Base-by-base conservation (phyloP, 495 filamentous ascomycete genomes). In the Penicillium robsamsonii region DNA sequence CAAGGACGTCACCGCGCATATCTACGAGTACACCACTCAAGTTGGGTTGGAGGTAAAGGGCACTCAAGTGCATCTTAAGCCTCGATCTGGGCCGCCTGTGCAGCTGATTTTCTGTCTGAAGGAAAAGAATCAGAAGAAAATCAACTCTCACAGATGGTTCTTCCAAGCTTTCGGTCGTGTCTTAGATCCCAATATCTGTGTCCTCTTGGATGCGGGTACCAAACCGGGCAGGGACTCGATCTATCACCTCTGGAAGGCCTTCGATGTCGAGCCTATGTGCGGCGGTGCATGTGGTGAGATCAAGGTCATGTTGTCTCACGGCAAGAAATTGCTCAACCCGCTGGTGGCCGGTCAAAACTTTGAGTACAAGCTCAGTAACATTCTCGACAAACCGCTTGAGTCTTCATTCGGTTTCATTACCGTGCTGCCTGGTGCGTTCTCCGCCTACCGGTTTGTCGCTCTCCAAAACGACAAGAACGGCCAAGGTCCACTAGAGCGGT, bases 81-180 rank as follows among this genome's bases (percentile, higher is more conserved):
- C 86, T 5, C 84, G 81, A 50, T 78, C 83, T 37, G 87, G 86
- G 25, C 86, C 88, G 48, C 92, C 93, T 0, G 89, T 97, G 11
- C 95, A 99, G 73, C 88, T 99, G 82, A 84, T 99, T 0, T 99
- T 99, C 79, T 99, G 95, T 68, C 71, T 99, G 59, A 99, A 99
- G 79, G 95, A 99, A 71, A 96, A 97, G 80, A 99, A 99, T 67
- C 92, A 96, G 79, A 99, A 99, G 79, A 99, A 99, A 78, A 97
- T 99, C 81, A 99, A 99, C 68, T 97, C 93, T 2, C 95, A 99
- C 68, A 79, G 95, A 62, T 99, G 95, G 95, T 97, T 97, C 77
- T 97, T 99, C 83, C 88, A 96, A 66, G 95, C 93, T 1, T 99
- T 99, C 70, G 95, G 95, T 48, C 82, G 83, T 40, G 89, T 97